Conservation (phyloP, 768 basidiomycete species). For the Gloeostereum incarnatum region DNA sequence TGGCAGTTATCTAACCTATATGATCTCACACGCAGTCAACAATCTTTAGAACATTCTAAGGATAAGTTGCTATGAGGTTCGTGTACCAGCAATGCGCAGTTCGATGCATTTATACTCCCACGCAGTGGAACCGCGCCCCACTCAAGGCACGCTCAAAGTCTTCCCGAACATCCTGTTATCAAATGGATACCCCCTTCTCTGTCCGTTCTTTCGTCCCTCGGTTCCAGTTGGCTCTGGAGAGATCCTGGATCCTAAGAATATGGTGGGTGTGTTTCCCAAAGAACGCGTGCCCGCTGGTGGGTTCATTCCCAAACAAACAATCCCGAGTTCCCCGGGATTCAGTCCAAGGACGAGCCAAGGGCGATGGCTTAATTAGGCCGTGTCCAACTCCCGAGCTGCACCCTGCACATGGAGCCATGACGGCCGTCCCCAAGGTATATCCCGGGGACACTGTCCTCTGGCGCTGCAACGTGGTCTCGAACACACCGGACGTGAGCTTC, state of each 20-base stretch:
- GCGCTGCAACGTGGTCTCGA: constrained; percentile 24
- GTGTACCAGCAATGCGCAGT: constrained; percentile 7
- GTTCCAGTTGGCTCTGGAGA: constrained; percentile 28
- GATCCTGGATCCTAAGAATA: constrained; percentile 34
- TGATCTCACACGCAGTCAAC: constrained; percentile 26
- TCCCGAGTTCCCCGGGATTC: constrained; percentile 44
- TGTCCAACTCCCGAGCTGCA: constrained; percentile 30
- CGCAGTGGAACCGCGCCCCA: constrained; percentile 56
- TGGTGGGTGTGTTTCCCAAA: constrained; percentile 18
- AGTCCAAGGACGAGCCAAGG: constrained; percentile 21
- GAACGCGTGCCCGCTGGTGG: neutral
- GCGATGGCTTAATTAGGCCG: constrained; percentile 33
- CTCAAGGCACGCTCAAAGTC: constrained; percentile 60
- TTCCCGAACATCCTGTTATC: constrained; percentile 59
- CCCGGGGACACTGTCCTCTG: constrained; percentile 67
- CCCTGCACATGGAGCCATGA: constrained; percentile 47
- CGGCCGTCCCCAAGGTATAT: constrained; percentile 46
- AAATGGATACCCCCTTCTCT: constrained; percentile 64
- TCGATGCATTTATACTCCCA: neutral
- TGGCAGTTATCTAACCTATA: neutral
- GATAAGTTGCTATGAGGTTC: constrained; percentile 68
- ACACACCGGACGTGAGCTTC: constrained; percentile 38
- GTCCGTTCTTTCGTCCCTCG: constrained; percentile 64
- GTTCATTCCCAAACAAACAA: constrained; percentile 11
- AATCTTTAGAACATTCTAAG: constrained; percentile 61